A percentile compares a stretch with the other conserved stretches of the same genome.
Evolutionary conservation across 306 rosid species (phyloP).

Genomic region (Rosa persica): DNA sequence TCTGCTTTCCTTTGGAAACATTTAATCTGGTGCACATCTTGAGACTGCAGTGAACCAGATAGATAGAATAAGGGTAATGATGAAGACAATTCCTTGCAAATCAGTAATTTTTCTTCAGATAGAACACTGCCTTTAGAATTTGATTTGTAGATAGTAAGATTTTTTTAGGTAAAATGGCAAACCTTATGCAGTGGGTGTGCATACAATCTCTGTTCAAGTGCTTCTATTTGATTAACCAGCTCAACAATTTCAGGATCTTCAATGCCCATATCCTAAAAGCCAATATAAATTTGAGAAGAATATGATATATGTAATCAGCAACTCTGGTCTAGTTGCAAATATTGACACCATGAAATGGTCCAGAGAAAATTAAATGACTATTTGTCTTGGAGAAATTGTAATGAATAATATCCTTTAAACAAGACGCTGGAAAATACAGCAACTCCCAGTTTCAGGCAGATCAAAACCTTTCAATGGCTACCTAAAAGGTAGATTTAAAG

Average conservation of each 20-base stretch:
- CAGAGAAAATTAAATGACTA: background rate
- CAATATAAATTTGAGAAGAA: constrained; percentile 18
- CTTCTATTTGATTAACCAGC: constrained; percentile 77
- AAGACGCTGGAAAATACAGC: background rate
- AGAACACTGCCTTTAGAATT: constrained; percentile 16
- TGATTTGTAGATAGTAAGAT: background rate
- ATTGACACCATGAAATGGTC: background rate
- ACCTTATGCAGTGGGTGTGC: constrained; percentile 92
- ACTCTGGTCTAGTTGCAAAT: background rate
- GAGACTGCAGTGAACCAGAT: constrained; percentile 46
- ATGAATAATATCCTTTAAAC: background rate
- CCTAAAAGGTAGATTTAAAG: background rate
- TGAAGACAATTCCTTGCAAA: constrained; percentile 20
- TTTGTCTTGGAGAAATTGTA: background rate
- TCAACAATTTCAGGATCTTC: constrained; percentile 76
- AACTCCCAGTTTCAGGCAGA: background rate
- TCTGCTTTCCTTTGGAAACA: constrained; percentile 95
- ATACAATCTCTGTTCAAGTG: constrained; percentile 70
- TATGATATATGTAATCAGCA: constrained; percentile 1
- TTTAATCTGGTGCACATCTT: constrained; percentile 79
- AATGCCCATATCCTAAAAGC: constrained; percentile 80
- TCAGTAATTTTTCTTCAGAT: constrained; percentile 7
- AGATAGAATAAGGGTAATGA: constrained; percentile 15
- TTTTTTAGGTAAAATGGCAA: constrained; percentile 20
- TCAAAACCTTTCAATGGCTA: background rate